Percentiles rank a stretch among this genome's conserved stretches.
Evolutionary conservation across 768 basidiomycete species (phyloP).

Genomic region (Tricholomella constricta): DNA sequence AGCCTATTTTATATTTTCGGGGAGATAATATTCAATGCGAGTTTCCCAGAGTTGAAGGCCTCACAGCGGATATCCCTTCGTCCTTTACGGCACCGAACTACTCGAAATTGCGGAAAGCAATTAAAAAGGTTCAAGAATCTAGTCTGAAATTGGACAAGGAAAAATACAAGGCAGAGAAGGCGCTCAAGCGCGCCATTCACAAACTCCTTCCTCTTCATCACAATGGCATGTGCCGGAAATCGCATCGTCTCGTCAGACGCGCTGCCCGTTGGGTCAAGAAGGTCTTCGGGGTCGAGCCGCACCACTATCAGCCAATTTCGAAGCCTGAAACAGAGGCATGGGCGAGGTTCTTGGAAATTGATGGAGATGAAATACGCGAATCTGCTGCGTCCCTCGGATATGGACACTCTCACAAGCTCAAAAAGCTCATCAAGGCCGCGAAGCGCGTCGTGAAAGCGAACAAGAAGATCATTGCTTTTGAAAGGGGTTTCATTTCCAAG

Average conservation of each 20-base stretch:
- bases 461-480: slow-evolving; percentile 68
- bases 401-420: slow-evolving; percentile 11
- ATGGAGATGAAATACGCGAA: slow-evolving; percentile 13
- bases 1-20: slow-evolving; percentile 17
- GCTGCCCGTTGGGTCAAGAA: slow-evolving; percentile 37
- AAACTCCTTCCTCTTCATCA: slow-evolving; percentile 33
- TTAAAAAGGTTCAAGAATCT: slow-evolving; percentile 47
- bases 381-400: slow-evolving; percentile 5
- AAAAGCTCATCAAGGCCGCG: slow-evolving; percentile 55
- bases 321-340: slow-evolving; percentile 25
- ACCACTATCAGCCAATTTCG: slow-evolving; percentile 12
- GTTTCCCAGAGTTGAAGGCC: slow-evolving; percentile 48
- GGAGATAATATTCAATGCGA: background rate
- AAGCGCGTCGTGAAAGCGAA: slow-evolving; percentile 62
- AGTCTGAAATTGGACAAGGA: slow-evolving; percentile 61
- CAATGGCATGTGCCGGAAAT: slow-evolving; percentile 21
- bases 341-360: slow-evolving; percentile 34
- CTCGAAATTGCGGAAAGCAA: slow-evolving; percentile 45
- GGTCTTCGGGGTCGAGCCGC: slow-evolving; percentile 40
- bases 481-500: slow-evolving; percentile 78
- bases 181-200: slow-evolving; percentile 48
- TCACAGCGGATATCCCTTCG: slow-evolving; percentile 30
- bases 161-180: slow-evolving; percentile 54
- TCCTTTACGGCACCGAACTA: slow-evolving; percentile 35
- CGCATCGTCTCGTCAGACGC: slow-evolving; percentile 21